Evolutionary conservation across 1,139 yeast genomes (phyloP), one percentile per base, ranked within the genome.

Genomic region (Hemisphaericaspora xylofermentans): DNA sequence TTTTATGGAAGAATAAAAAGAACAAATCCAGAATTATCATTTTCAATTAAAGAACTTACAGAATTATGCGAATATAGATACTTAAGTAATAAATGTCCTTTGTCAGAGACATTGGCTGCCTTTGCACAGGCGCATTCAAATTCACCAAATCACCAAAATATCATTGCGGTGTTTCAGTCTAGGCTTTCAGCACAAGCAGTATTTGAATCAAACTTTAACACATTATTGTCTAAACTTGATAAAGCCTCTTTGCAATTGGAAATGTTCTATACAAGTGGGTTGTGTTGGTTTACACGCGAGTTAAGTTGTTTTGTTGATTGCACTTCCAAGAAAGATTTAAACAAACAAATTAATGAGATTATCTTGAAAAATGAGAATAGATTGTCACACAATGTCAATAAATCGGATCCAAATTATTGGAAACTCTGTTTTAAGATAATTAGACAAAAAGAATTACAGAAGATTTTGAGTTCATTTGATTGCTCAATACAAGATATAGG

Each of bases 241-340:
- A 17, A 37, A 24, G 28, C 28, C 28, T 6, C 29, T n/a, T 6
- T 12, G 16, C 4, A 30, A 35, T 27, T 38, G n/a, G 6, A 7
- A 4, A 9, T 14, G 1, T 43, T 42, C n/a, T 35, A 34, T 36
- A 34, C 16, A 2, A 21, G 15, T 22, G 70, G 70, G 3, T 48
- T 60, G 22, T 52, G 51, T 26, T 56, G 54, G 40, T 64, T 57
- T 42, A 35, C 47, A 2, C 48, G 54, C 1, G 73, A 68, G 42
- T 50, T 67, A 31, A 36, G 37, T 1, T 48, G 57, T 1, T 54
- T 68, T 38, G 40, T 55, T 17, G 44, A 49, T 14, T 63, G 18
- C 17, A 18, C n/a, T n/a, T 31, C 34, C 4, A 31, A 31, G 7
- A 19, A 31, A 15, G 25, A 31, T 4, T 5, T 31, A n/a, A n/a